These are phyloP conservation scores for Beauveria bassiana DNA, from an alignment of 2,329 filamentous ascomycete genomes.

Conservation along the genomic window DNA sequence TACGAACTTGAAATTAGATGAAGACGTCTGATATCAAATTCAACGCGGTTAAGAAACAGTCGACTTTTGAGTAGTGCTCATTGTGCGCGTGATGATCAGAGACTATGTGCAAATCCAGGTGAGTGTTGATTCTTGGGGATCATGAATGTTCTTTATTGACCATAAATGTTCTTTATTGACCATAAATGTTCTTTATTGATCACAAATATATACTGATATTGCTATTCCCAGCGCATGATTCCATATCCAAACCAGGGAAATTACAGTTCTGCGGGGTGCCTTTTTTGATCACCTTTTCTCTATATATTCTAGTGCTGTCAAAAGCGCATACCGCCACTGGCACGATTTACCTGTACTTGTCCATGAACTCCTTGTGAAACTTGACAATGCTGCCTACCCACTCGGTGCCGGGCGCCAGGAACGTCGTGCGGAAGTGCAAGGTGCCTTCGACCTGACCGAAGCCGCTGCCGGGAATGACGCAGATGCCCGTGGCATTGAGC, in stretches of 20 bases:
- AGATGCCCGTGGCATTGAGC: slow-evolving; percentile 90
- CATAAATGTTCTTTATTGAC: neutral
- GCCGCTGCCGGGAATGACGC: slow-evolving; percentile 83
- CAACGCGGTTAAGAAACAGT: neutral
- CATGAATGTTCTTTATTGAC: neutral
- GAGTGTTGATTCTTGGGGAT: neutral
- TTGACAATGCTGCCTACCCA: slow-evolving; percentile 83
- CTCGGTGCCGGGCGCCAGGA: slow-evolving; percentile 90
- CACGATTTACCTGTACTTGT: slow-evolving; percentile 54
- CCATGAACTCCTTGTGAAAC: slow-evolving; percentile 89
- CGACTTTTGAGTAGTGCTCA: neutral
- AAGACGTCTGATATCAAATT: slow-evolving; percentile 7
- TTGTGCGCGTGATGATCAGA: neutral
- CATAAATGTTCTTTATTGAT: neutral
- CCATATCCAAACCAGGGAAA: neutral
- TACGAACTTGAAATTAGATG: slow-evolving; percentile 8
- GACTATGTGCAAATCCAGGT: neutral
- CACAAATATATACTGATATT: neutral
- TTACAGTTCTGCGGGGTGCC: neutral
- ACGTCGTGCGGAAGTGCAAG: slow-evolving; percentile 92
- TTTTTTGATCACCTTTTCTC: neutral
- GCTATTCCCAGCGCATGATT: neutral
- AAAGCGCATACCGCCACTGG: neutral
- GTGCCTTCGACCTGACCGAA: slow-evolving; percentile 92
- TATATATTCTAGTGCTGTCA: neutral